phyloP scores from a whole-genome alignment of 345 rosid species.

The Corchorus olitorius region DNA sequence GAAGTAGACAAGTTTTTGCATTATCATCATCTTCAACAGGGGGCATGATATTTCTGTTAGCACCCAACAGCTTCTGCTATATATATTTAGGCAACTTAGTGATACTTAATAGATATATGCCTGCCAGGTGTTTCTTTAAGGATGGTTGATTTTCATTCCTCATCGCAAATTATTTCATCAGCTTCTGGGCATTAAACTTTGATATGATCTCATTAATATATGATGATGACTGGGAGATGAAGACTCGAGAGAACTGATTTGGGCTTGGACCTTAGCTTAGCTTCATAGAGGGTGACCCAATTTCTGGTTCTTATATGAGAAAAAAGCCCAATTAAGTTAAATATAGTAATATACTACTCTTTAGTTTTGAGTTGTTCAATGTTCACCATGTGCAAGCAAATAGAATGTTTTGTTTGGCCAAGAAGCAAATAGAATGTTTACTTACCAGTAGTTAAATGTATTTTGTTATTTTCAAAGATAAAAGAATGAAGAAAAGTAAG shows the following conservation, averaged over 20 bases:
- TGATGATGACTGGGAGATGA: neutral
- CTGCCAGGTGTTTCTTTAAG: neutral
- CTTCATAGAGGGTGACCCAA: neutral
- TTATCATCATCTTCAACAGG: too few species aligned
- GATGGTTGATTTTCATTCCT: neutral
- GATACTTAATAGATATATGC: neutral
- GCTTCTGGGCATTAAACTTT: neutral
- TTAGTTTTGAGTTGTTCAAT: too few species aligned
- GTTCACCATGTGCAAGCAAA: too few species aligned
- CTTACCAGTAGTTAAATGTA: neutral
- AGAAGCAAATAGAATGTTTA: neutral
- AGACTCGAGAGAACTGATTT: neutral
- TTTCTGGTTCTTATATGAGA: neutral
- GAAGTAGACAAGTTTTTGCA: neutral
- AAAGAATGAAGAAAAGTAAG: too few species aligned
- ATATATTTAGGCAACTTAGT: neutral
- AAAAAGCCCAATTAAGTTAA: neutral
- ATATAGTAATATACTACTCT: too few species aligned
- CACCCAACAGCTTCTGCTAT: neutral
- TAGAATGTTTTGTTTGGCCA: too few species aligned
- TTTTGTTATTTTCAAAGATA: too few species aligned
- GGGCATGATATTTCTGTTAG: neutral
- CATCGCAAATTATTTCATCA: neutral
- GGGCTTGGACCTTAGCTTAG: neutral
- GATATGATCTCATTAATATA: too few species aligned